Evolutionary conservation across 306 rosid species (phyloP), one percentile per base, ranked within the genome.

Genomic region (Cucurbita pepo): DNA sequence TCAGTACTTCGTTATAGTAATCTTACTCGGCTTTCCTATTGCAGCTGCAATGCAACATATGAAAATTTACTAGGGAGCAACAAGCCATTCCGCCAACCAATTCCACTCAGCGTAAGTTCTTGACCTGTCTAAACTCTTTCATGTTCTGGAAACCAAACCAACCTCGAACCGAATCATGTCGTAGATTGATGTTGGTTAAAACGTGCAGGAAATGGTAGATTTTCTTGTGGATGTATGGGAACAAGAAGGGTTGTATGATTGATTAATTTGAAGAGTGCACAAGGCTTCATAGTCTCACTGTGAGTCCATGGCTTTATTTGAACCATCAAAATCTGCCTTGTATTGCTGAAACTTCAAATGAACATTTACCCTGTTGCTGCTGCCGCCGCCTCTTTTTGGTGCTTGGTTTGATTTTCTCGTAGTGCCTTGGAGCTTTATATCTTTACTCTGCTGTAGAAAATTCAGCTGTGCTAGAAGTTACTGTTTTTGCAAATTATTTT

Each of bases 211-310:
- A 87, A 91, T 94, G 99, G 92, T 94, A 79, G 99, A 94, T 84
- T 94, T 94, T 81, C 96, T 91, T 60, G 99, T 88, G 78, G 99
- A 91, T 67, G 64, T 84, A 16, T 94, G 99, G 99, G 96, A 94
- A 78, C 92, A 91, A 76, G 99, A 94, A 57, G 97, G 99, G 69
- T 82, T 94, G 62, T 91, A 88, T 56, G 96, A 86, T 77, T 94
- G 85, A 88, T 44, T 19, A 22, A 21, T 21, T 65, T 40, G n/a
- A 61, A 61, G 21, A 13, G 45, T 34, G 19, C 62, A 36, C 11
- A 7, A 34, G 43, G 43, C 43, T 58, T 58, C 43, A 14, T 30
- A 30, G 43, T 36, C 40, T 0, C 63, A 57, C 6, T 56, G 43
- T 40, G 4, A 15, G n/a, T 57, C 63, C 22, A 56, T 14, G 5